Evolutionary conservation across 78 protist genomes (phyloP).

Genomic region (slime mould (Dictyostelium discoideum)): DNA sequence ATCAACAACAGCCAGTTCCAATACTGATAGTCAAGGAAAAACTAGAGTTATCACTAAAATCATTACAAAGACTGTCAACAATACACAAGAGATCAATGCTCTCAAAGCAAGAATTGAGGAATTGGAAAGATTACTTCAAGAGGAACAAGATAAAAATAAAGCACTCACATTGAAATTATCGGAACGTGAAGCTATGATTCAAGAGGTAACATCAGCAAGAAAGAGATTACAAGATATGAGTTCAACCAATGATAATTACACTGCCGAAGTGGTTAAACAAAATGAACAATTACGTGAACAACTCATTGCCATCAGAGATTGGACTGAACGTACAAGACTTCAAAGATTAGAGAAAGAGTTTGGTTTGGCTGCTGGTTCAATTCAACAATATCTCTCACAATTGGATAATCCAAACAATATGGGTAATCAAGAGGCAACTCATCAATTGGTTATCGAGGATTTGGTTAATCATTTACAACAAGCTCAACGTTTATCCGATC

Average conservation of each 20-base stretch:
- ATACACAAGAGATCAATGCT: slow-evolving; percentile 61
- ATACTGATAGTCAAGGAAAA: slow-evolving; percentile 12
- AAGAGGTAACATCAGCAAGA: slow-evolving; percentile 42
- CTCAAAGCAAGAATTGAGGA: slow-evolving; percentile 70
- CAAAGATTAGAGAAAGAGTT: slow-evolving; percentile 57
- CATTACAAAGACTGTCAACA: slow-evolving; percentile 56
- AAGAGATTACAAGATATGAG: slow-evolving; percentile 54
- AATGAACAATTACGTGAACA: slow-evolving; percentile 74
- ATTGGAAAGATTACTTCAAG: slow-evolving; percentile 57
- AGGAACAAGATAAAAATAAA: slow-evolving; percentile 74
- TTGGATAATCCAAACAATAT: slow-evolving; percentile 79
- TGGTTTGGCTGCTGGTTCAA: not conserved
- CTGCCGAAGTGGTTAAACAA: slow-evolving; percentile 72
- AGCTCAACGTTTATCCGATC: slow-evolving; percentile 14
- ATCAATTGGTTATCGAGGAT: slow-evolving; percentile 61
- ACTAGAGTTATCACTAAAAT: slow-evolving; percentile 72
- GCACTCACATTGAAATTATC: slow-evolving; percentile 32
- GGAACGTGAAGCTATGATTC: slow-evolving; percentile 73
- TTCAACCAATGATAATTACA: slow-evolving; percentile 22
- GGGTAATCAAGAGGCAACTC: slow-evolving; percentile 78
- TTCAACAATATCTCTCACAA: slow-evolving; percentile 10
- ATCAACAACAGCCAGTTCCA: not conserved
- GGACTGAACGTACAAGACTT: slow-evolving; percentile 48
- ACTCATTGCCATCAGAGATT: slow-evolving; percentile 52
- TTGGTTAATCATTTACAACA: slow-evolving; percentile 39